Percentiles rank a stretch among this genome's conserved stretches.
Evolutionary conservation across 257 asterid species (phyloP).

Genomic region (Catharanthus roseus): DNA sequence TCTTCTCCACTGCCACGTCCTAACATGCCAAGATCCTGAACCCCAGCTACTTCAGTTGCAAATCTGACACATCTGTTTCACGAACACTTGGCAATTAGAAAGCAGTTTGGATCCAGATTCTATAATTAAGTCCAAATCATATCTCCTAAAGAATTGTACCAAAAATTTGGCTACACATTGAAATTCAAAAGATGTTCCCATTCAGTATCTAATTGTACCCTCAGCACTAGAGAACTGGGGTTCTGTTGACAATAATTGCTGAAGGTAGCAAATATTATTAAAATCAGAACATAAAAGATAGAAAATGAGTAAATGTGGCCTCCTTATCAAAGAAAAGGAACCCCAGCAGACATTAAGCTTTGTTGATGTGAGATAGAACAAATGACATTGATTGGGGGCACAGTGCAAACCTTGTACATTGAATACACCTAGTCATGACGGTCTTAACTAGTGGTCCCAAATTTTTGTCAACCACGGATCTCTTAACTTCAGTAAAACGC

Average conservation of each 20-base stretch:
- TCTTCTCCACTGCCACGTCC: conserved; percentile 99
- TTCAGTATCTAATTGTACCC: not conserved
- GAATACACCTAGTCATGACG: conserved; percentile 94
- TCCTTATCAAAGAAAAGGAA: not conserved
- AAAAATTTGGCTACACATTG: not conserved
- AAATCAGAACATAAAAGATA: not conserved
- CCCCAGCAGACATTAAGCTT: not conserved
- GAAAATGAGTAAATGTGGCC: not conserved
- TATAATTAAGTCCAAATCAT: not conserved
- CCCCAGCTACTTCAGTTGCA: conserved; percentile 94
- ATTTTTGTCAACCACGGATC: conserved; percentile 97
- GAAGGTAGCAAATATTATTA: no score
- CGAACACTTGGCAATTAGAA: conserved; percentile 20
- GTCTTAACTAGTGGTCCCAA: conserved; percentile 95
- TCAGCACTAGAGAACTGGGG: not conserved
- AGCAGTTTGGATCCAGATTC: conserved; percentile 3
- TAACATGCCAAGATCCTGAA: conserved; percentile 92
- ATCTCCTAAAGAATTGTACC: not conserved
- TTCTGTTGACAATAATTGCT: not conserved
- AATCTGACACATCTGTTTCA: conserved; percentile 89
- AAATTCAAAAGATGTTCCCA: not conserved
- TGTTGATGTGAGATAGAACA: not conserved
- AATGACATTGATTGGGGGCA: not conserved
- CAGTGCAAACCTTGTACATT: conserved; percentile 66
- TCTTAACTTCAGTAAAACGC: conserved; percentile 84